phyloP scores from a whole-genome alignment of 805 yeast genomes.

The Pichia occidentalis region DNA sequence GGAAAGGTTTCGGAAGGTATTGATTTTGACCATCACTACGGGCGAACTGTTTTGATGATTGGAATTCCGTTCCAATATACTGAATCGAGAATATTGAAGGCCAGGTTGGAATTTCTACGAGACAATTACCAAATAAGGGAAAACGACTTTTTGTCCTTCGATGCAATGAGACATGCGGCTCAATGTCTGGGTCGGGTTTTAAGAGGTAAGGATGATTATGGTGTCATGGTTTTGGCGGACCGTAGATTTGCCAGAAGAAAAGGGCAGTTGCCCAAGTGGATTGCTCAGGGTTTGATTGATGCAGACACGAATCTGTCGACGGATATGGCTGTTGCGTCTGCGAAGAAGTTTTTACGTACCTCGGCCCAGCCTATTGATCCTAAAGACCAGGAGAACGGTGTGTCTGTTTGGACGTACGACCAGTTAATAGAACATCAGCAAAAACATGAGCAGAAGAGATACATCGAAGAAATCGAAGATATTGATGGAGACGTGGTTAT shows the following conservation, averaged over 20 bases:
- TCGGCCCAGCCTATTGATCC: conserved; percentile 92
- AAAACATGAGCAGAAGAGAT: conserved; percentile 33
- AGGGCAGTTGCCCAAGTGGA: conserved; percentile 93
- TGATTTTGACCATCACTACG: conserved; percentile 98
- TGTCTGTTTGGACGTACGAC: conserved; percentile 83
- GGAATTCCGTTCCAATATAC: conserved; percentile 99
- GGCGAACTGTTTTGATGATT: conserved; percentile 95
- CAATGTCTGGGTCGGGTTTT: conserved; percentile 96
- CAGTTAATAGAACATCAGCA: conserved; percentile 57
- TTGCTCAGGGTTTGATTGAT: conserved; percentile 84
- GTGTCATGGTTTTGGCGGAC: conserved; percentile 97
- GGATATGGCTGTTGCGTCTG: conserved; percentile 94
- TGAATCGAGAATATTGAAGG: conserved; percentile 91
- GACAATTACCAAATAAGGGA: conserved; percentile 91
- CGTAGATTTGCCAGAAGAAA: conserved; percentile 83
- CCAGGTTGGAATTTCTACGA: conserved; percentile 86
- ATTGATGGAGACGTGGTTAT: conserved; percentile 26
- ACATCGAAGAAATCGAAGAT: conserved; percentile 25
- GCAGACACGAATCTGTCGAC: conserved; percentile 90
- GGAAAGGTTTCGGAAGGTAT: conserved; percentile 98
- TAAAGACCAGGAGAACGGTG: conserved; percentile 80
- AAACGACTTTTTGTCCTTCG: conserved; percentile 92
- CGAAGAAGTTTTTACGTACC: conserved; percentile 84
- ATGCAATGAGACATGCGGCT: conserved; percentile 99
- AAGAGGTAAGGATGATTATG: conserved; percentile 98